These are phyloP conservation scores for Elaeis guineensis DNA, from an alignment of 176 grass and related monocot species.

Conservation along the genomic window DNA sequence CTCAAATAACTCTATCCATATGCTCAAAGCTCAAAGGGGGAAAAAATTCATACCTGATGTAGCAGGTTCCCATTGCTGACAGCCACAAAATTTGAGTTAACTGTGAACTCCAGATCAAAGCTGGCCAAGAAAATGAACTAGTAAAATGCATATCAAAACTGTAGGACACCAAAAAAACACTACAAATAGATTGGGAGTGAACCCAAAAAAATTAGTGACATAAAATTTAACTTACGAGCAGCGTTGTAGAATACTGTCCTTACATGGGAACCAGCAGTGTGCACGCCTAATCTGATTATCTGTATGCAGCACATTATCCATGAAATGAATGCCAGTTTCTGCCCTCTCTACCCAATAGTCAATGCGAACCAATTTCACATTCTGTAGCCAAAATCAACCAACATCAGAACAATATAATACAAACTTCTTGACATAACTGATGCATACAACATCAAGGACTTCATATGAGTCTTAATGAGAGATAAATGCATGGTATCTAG, in stretches of 20 bases:
- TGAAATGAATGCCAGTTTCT: conserved; percentile 88
- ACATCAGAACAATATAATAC: conserved; percentile 14
- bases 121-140: conserved; percentile 34
- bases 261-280: conserved; percentile 94
- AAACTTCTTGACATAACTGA: too few species aligned
- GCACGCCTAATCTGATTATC: conserved; percentile 69
- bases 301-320: conserved; percentile 50
- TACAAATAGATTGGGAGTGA: too few species aligned
- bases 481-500: neutral
- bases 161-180: too few species aligned
- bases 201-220: neutral
- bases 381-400: conserved; percentile 45
- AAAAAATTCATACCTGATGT: conserved; percentile 55
- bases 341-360: conserved; percentile 82
- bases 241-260: conserved; percentile 53
- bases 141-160: neutral
- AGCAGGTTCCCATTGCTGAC: conserved; percentile 91
- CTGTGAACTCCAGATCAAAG: conserved; percentile 97
- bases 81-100: conserved; percentile 61
- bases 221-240: conserved; percentile 52
- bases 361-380: conserved; percentile 72
- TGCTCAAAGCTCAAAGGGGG: too few species aligned
- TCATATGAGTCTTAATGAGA: neutral
- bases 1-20: too few species aligned
- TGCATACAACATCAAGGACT: neutral